phyloP scores from a whole-genome alignment of 805 yeast genomes.

The Starmerella gropengiesseri region DNA sequence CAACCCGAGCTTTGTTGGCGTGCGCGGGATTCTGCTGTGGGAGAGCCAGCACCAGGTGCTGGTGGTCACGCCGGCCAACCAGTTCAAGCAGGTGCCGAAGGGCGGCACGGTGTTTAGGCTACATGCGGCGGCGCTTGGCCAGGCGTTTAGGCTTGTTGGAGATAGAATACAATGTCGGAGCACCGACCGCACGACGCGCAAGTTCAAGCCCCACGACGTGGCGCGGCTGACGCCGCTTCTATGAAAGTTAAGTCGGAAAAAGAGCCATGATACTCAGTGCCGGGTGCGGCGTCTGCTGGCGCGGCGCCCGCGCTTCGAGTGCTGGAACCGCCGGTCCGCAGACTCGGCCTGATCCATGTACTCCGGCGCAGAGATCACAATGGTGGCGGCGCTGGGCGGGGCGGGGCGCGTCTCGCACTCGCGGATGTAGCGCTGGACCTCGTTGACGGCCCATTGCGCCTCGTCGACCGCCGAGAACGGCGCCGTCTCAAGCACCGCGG shows the following conservation, averaged over 20 bases:
- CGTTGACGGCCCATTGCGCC: slow-evolving; percentile 13
- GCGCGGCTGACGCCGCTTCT: slow-evolving; percentile 38
- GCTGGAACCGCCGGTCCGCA: not conserved
- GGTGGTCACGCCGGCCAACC: slow-evolving; percentile 40
- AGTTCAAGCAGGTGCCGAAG: slow-evolving; percentile 48
- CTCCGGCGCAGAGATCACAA: slow-evolving; percentile 14
- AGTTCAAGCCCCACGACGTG: slow-evolving; percentile 72
- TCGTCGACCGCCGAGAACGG: slow-evolving; percentile 13
- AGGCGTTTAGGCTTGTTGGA: slow-evolving; percentile 58
- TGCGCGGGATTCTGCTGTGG: slow-evolving; percentile 69
- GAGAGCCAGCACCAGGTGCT: slow-evolving; percentile 68
- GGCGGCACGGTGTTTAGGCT: slow-evolving; percentile 39
- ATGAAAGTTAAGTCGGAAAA: not conserved
- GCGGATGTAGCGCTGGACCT: slow-evolving; percentile 11
- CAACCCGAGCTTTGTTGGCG: slow-evolving; percentile 48
- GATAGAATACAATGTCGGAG: slow-evolving; percentile 66
- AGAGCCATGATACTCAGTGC: too few species aligned
- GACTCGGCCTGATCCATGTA: not conserved
- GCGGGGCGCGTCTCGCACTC: slow-evolving; percentile 1
- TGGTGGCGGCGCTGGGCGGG: slow-evolving; percentile 4
- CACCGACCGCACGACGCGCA: slow-evolving; percentile 70
- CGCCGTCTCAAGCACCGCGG: slow-evolving; percentile 1
- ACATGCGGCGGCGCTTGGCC: slow-evolving; percentile 38
- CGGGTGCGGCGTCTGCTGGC: not conserved
- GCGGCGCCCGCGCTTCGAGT: slow-evolving; percentile 9